Conservation (phyloP, 306 rosid species). For the Potentilla sterilis region DNA sequence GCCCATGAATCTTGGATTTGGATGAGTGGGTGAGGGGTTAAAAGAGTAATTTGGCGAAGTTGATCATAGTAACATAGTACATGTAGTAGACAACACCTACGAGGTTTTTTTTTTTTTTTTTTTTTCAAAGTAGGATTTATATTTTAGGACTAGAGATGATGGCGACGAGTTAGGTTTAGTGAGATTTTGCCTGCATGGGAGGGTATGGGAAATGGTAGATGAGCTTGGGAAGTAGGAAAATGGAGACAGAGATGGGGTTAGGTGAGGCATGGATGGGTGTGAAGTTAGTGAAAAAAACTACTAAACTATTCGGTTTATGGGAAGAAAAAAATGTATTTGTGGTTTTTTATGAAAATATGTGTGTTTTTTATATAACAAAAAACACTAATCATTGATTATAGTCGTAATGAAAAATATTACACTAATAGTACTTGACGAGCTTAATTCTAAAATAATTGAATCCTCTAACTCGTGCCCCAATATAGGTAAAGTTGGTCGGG, state of each 20-base stretch:
- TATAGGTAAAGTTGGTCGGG: no score
- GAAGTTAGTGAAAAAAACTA: not conserved
- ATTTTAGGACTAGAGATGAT: not conserved
- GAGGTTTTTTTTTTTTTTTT: no score
- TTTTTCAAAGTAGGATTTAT: not conserved
- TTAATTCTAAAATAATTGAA: no score
- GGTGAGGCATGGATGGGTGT: slow-evolving; percentile 12
- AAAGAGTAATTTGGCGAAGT: not conserved
- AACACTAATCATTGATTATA: no score
- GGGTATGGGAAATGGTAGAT: slow-evolving; percentile 5
- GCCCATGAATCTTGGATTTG: slow-evolving; percentile 7
- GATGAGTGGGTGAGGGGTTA: not conserved
- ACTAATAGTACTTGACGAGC: no score
- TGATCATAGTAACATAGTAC: no score
- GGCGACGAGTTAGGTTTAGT: not conserved
- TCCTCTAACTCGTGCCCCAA: no score
- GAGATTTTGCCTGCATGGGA: not conserved
- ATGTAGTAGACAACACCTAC: no score
- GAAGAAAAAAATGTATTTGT: no score
- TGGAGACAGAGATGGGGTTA: not conserved
- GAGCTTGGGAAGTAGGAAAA: not conserved
- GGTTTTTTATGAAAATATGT: no score
- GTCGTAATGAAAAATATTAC: no score
- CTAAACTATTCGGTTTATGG: not conserved
- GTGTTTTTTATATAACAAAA: no score